Conservation (phyloP, 2,329 filamentous ascomycete genomes). For the Macrophomina tecta region DNA sequence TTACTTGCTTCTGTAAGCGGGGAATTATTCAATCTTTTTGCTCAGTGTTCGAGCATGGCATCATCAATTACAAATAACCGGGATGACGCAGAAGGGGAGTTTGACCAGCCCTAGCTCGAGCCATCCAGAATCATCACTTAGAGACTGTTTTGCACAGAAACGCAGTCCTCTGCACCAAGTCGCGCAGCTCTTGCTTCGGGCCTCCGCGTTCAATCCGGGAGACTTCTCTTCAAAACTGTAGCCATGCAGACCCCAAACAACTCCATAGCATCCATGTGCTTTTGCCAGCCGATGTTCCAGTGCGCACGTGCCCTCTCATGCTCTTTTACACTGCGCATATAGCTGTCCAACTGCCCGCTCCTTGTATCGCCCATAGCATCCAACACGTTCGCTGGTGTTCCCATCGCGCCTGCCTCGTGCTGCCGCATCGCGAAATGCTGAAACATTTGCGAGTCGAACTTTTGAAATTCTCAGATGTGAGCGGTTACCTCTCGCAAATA, state of each 20-base stretch:
- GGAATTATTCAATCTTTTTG: no score
- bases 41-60: no score
- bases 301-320: constrained; percentile 67
- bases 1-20: no score
- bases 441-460: constrained; percentile 61
- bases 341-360: constrained; percentile 62
- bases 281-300: constrained; percentile 66
- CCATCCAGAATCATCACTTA: no score
- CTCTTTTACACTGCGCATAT: constrained; percentile 66
- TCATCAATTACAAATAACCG: no score
- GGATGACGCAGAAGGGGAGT: no score
- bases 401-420: constrained; percentile 51
- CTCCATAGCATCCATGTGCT: constrained; percentile 64
- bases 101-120: no score
- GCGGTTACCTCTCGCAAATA: constrained; percentile 60
- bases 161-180: neutral
- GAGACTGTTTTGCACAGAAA: no score
- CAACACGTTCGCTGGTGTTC: constrained; percentile 53
- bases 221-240: constrained; percentile 39
- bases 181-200: neutral
- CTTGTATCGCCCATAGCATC: constrained; percentile 57
- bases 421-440: constrained; percentile 62
- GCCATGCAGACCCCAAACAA: constrained; percentile 61
- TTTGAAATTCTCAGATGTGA: constrained; percentile 64
- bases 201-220: neutral